phyloP scores from a whole-genome alignment of 2,329 filamentous ascomycete species.

The Penicillium glabrum region DNA sequence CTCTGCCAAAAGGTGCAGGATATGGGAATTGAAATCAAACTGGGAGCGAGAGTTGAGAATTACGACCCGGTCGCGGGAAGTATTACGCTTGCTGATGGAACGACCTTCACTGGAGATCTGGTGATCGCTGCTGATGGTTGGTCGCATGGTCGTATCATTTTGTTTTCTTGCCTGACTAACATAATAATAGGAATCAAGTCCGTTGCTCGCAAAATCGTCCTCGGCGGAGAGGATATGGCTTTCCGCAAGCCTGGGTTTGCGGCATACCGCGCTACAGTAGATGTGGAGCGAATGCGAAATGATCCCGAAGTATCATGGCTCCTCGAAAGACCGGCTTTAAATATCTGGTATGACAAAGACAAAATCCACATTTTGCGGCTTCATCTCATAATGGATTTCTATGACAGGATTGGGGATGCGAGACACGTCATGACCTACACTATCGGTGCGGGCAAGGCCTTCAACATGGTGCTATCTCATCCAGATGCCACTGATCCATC shows the following conservation, averaged over 20 bases:
- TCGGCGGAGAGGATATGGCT: not conserved
- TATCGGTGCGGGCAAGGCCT: constrained; percentile 44
- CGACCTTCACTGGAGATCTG: constrained; percentile 14
- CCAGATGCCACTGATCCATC: constrained; percentile 36
- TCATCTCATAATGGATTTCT: not conserved
- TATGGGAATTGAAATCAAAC: constrained; percentile 15
- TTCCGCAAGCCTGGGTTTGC: constrained; percentile 36
- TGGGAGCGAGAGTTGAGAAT: constrained; percentile 13
- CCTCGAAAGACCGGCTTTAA: constrained; percentile 39
- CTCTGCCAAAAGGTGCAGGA: constrained; percentile 14
- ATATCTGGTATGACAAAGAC: constrained; percentile 35
- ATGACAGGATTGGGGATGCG: constrained; percentile 21
- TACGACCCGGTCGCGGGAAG: not conserved
- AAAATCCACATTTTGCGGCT: not conserved
- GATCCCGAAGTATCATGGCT: constrained; percentile 42
- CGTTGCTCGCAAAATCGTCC: constrained; percentile 12
- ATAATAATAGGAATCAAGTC: constrained; percentile 19
- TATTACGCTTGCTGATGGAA: not conserved
- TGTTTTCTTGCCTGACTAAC: not conserved
- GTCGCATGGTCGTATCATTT: not conserved
- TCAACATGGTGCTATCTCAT: constrained; percentile 51
- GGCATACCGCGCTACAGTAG: constrained; percentile 44
- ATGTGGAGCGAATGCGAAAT: constrained; percentile 37
- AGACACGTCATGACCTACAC: constrained; percentile 47
- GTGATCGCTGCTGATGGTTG: constrained; percentile 24